Conservation (phyloP, 345 rosid genomes). For the Raphanus raphanistrum region DNA sequence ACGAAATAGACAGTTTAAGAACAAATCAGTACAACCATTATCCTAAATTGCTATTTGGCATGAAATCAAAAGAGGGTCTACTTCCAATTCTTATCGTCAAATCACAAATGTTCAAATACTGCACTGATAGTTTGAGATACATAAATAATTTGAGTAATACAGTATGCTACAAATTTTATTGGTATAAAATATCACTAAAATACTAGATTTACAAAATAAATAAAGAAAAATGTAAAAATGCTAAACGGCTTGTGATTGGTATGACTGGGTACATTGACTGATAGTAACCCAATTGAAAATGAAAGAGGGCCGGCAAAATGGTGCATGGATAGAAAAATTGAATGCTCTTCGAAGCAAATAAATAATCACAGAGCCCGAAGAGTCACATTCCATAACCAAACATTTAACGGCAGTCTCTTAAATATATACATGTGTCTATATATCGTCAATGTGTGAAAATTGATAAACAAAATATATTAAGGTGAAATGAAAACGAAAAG, state of each 20-base stretch:
- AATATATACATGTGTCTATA: no score
- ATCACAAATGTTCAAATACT: no score
- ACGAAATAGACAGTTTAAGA: neutral
- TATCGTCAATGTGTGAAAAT: neutral
- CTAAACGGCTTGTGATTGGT: neutral
- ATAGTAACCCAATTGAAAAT: neutral
- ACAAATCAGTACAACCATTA: neutral
- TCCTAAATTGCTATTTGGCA: neutral
- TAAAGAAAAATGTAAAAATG: neutral
- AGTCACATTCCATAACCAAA: neutral
- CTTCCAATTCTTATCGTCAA: neutral
- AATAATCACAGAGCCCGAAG: neutral
- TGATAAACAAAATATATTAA: no score
- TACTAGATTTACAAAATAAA: neutral
- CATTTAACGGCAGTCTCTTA: neutral
- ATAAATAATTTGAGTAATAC: neutral
- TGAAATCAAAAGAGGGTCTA: neutral
- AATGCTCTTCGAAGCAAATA: slow-evolving; percentile 2
- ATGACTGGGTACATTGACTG: neutral
- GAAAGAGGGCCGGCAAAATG: neutral
- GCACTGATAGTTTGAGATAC: neutral
- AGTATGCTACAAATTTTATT: neutral
- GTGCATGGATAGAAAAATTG: neutral
- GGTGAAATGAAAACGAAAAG: slow-evolving; percentile 26
- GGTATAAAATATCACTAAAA: neutral